A percentile compares a stretch with the other conserved stretches of the same genome.
Conservation (phyloP, 768 basidiomycete genomes). For the Leucogyrophana mollusca region DNA sequence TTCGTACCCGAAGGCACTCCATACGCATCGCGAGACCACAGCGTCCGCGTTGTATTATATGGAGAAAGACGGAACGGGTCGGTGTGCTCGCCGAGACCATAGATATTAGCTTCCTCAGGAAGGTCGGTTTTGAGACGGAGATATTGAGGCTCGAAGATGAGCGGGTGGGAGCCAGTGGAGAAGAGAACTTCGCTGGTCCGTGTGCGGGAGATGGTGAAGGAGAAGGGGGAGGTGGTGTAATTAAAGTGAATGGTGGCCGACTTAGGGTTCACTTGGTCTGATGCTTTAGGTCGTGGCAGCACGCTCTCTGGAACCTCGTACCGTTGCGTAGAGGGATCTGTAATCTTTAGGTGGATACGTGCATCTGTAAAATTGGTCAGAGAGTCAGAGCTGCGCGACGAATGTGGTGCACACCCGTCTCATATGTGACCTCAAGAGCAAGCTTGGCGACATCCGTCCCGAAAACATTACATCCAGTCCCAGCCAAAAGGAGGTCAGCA, state of each 20-base stretch:
- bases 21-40: conserved; percentile 69
- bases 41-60: conserved; percentile 39
- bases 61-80: conserved; percentile 58
- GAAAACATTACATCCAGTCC: conserved; percentile 55
- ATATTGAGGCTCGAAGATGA: conserved; percentile 79
- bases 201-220: conserved; percentile 54
- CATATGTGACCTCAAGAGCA: conserved; percentile 52
- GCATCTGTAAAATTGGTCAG: conserved; percentile 32
- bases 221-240: conserved; percentile 58
- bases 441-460: conserved; percentile 52
- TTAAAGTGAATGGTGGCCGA: conserved; percentile 54
- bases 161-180: conserved; percentile 54
- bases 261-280: conserved; percentile 24
- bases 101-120: conserved; percentile 63
- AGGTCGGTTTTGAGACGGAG: conserved; percentile 67
- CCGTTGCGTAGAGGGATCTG: conserved; percentile 45
- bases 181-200: conserved; percentile 55
- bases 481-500: conserved; percentile 53
- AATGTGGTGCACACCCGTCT: conserved; percentile 43
- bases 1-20: conserved; percentile 59
- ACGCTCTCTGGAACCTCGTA: conserved; percentile 68
- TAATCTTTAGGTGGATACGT: conserved; percentile 65
- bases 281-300: conserved; percentile 49
- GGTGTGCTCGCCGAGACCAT: conserved; percentile 77
- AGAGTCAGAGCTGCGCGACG: neutral